A percentile compares a stretch with the other conserved stretches of the same genome.
phyloP scores from a whole-genome alignment of 495 filamentous ascomycete species.

The Penicillium cataractarum region DNA sequence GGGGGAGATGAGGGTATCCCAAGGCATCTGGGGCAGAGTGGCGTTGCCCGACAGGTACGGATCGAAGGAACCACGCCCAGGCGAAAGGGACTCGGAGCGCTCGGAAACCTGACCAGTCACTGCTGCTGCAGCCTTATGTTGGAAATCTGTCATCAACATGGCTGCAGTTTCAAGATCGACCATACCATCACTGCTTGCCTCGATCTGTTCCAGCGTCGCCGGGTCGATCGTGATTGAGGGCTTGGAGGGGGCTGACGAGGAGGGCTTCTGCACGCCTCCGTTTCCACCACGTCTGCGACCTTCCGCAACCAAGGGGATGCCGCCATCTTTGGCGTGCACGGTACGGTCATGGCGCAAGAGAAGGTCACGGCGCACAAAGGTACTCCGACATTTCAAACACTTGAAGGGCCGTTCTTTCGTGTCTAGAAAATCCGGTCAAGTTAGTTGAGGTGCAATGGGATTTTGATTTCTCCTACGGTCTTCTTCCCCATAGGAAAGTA shows the following conservation, averaged over 20 bases:
- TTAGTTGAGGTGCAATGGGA: not conserved
- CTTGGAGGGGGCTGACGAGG: constrained; percentile 76
- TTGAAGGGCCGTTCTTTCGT: constrained; percentile 99
- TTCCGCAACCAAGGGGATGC: constrained; percentile 91
- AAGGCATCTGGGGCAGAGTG: constrained; percentile 83
- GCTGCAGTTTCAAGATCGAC: constrained; percentile 97
- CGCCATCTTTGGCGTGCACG: constrained; percentile 98
- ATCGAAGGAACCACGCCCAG: constrained; percentile 65
- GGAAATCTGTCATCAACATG: constrained; percentile 98
- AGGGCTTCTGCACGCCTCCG: constrained; percentile 58
- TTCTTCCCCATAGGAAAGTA: not conserved
- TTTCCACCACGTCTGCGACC: constrained; percentile 77
- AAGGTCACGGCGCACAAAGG: constrained; percentile 95
- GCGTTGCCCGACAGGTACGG: constrained; percentile 76
- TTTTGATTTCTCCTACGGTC: no score
- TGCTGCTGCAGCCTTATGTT: constrained; percentile 90
- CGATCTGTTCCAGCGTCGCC: constrained; percentile 89
- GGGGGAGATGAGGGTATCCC: constrained; percentile 79
- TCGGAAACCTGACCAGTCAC: constrained; percentile 77
- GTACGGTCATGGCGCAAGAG: constrained; percentile 97
- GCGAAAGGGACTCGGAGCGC: constrained; percentile 71
- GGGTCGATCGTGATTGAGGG: constrained; percentile 83
- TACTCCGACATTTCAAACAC: constrained; percentile 96
- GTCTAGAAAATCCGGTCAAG: constrained; percentile 55
- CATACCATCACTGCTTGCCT: constrained; percentile 91